Conservation (phyloP, 805 yeast species). For the Wickerhamiella occidentalis region DNA sequence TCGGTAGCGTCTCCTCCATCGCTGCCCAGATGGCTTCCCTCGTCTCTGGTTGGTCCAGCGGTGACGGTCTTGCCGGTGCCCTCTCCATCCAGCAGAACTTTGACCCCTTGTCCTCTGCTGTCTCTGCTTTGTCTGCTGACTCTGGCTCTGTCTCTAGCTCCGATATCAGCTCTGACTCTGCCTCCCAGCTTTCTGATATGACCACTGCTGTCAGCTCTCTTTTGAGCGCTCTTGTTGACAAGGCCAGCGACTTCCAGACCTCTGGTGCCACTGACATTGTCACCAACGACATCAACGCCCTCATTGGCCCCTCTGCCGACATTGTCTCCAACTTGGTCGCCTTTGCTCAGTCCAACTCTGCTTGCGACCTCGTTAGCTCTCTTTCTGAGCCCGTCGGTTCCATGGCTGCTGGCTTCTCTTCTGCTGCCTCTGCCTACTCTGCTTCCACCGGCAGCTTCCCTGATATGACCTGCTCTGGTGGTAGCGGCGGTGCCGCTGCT, state of each 20-base stretch:
- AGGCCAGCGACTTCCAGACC: constrained; percentile 19
- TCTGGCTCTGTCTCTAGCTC: constrained; percentile 6
- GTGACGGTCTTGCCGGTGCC: constrained; percentile 21
- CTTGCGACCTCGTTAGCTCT: constrained; percentile 12
- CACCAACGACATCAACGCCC: constrained; percentile 18
- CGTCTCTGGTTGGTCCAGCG: constrained; percentile 15
- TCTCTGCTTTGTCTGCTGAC: not conserved
- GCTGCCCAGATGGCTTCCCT: constrained; percentile 11
- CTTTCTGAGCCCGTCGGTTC: constrained; percentile 12
- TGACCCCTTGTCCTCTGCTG: constrained; percentile 11
- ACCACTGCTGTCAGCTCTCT: constrained; percentile 17
- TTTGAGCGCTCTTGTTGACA: constrained; percentile 18
- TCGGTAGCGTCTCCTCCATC: constrained; percentile 12
- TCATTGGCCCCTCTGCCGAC: constrained; percentile 18
- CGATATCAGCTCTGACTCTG: constrained; percentile 12
- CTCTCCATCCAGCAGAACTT: constrained; percentile 19
- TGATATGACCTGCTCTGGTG: constrained; percentile 14
- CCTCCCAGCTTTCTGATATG: constrained; percentile 12
- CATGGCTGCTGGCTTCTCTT: constrained; percentile 12
- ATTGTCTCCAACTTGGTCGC: constrained; percentile 17
- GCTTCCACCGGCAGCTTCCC: constrained; percentile 11
- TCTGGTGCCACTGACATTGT: constrained; percentile 20
- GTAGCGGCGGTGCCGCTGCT: constrained; percentile 13
- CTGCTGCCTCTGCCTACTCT: constrained; percentile 18
- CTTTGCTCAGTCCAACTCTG: constrained; percentile 15